Evolutionary conservation across 257 asterid species (phyloP), one percentile per base, ranked within the genome.

Genomic region (Prunella vulgaris): DNA sequence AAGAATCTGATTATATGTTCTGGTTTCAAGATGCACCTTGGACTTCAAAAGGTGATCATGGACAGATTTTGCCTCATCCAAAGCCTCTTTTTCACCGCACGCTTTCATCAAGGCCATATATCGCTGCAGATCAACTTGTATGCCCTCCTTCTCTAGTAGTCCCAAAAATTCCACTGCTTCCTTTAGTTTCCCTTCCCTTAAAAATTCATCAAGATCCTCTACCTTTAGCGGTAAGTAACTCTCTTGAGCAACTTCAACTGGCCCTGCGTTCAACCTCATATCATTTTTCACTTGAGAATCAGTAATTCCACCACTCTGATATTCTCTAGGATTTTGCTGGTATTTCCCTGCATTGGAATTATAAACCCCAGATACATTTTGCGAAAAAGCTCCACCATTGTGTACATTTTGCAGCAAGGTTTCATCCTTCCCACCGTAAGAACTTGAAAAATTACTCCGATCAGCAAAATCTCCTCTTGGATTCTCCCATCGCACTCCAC

Each of bases 71-170:
- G 93, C 96, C 78, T 82, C 84, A 21, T 76, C 84, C 37, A 85
- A 71, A 66, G 91, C 88, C 74, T 76, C 80, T 44, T 84, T 80
- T 77, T 85, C 91, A 15, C 95, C 84, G 59, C 98, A 90, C 20
- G 70, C 77, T 69, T 83, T 77, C 85, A 92, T 81, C 74, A 92
- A 52, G 5, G 77, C 77, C 38, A 79, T 27, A 53, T 81, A 93
- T 27, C 76, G 81, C 68, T 95, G 75, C 77, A 84, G 76, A 27
- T 85, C 95, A 74, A 93, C 82, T 15, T 46, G 54, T 8, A 79
- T 24, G 42, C 80, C 79, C 53, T 82, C 86, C 74, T 78, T 77
- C 72, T 79, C 83, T 28, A 93, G 69, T 70, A 62, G 64, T 18
- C 52, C 82, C 74, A 93, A 73, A 59, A 84, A 82, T 56, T 81